phyloP scores from a whole-genome alignment of 371 early-diverging fungal genomes.

The Mortierella sp. region DNA sequence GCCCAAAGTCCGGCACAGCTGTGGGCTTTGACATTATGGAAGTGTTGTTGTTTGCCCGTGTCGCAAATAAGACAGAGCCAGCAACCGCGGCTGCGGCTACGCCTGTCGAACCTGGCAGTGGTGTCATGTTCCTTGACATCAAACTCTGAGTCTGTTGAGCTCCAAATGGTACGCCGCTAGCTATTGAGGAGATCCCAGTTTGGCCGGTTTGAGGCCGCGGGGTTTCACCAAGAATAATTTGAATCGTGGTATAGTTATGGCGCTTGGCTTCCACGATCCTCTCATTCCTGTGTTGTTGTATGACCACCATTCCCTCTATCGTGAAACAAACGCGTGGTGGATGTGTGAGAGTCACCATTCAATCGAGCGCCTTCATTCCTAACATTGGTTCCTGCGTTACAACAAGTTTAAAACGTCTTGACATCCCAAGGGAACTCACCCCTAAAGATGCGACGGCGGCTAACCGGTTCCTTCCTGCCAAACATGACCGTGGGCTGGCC shows the following conservation, averaged over 20 bases:
- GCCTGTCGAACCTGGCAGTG: neutral
- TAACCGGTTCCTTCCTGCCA: conserved; percentile 14
- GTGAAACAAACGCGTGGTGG: neutral
- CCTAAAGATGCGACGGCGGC: conserved; percentile 25
- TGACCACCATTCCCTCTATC: conserved; percentile 17
- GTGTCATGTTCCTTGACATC: neutral
- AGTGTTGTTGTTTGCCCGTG: neutral
- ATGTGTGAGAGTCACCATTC: neutral
- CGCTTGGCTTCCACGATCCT: conserved; percentile 47
- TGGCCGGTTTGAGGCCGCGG: neutral
- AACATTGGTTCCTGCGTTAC: too few relatives aligned
- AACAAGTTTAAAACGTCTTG: neutral
- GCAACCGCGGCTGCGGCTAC: neutral
- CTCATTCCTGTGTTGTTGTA: conserved; percentile 35
- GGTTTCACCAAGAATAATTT: conserved; percentile 40
- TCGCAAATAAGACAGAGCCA: neutral
- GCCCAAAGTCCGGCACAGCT: conserved; percentile 6
- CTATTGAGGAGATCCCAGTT: neutral
- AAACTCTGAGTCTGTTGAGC: conserved; percentile 7
- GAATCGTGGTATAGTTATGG: conserved; percentile 9
- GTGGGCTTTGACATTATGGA: neutral
- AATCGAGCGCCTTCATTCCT: too few relatives aligned
- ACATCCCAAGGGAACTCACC: conserved; percentile 11
- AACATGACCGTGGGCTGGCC: conserved; percentile 26
- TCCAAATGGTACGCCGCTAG: neutral